These are phyloP conservation scores for Triangularia verruculosa DNA, from an alignment of 2,329 filamentous ascomycete genomes.

Conservation along the genomic window DNA sequence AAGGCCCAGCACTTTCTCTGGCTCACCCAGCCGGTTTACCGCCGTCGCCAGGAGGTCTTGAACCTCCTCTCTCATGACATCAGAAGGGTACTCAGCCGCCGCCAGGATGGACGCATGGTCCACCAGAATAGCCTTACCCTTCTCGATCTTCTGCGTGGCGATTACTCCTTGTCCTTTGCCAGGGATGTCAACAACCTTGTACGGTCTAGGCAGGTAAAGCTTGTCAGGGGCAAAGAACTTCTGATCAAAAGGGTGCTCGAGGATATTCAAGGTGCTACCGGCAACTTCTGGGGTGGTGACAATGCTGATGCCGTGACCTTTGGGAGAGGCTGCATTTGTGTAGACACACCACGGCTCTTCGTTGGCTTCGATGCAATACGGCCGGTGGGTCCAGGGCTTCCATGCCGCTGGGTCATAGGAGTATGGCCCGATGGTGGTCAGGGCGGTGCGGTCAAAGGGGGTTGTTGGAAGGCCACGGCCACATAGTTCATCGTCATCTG, in stretches of 20 bases:
- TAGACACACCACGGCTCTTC: slow-evolving; percentile 28
- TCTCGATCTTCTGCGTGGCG: slow-evolving; percentile 31
- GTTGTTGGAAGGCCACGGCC: not conserved
- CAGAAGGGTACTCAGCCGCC: slow-evolving; percentile 32
- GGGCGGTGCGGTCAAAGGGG: not conserved
- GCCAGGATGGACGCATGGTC: slow-evolving; percentile 35
- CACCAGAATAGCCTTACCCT: slow-evolving; percentile 32
- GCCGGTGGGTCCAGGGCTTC: slow-evolving; percentile 30
- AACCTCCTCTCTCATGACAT: slow-evolving; percentile 31
- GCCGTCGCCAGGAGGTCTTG: slow-evolving; percentile 32
- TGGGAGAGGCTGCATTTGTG: slow-evolving; percentile 25
- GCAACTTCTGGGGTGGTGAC: slow-evolving; percentile 37
- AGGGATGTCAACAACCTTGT: slow-evolving; percentile 31
- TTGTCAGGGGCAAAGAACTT: slow-evolving; percentile 17
- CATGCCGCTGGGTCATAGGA: slow-evolving; percentile 16
- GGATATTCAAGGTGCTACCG: slow-evolving; percentile 27
- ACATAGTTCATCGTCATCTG: slow-evolving; percentile 2
- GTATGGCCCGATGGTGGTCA: not conserved
- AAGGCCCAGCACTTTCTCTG: slow-evolving; percentile 30
- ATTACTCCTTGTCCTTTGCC: slow-evolving; percentile 35
- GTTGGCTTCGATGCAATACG: slow-evolving; percentile 22
- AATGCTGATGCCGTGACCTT: slow-evolving; percentile 33
- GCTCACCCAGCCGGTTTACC: slow-evolving; percentile 31
- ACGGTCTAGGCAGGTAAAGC: slow-evolving; percentile 19
- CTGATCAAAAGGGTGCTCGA: slow-evolving; percentile 24